Conservation (phyloP, 2,329 filamentous ascomycete genomes). For the Aspergillus sp. region DNA sequence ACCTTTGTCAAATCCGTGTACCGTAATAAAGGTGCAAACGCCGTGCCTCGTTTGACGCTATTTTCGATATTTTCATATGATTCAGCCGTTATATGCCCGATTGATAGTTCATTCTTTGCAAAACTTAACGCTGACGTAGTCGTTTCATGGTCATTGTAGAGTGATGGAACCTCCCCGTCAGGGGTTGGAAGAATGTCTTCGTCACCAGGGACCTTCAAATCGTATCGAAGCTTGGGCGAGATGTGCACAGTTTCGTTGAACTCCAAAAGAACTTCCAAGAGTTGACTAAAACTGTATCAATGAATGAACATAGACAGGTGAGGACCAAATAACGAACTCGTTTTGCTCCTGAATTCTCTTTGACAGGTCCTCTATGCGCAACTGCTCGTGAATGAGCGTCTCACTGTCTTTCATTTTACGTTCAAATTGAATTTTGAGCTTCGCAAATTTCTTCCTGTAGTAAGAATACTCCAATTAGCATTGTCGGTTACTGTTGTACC, state of each 20-base stretch:
- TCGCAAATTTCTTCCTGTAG: conserved; percentile 78
- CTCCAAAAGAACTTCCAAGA: conserved; percentile 85
- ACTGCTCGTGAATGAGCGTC: conserved; percentile 70
- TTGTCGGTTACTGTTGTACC: neutral
- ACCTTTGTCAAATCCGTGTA: conserved; percentile 34
- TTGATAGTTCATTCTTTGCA: conserved; percentile 38
- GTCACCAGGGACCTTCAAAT: conserved; percentile 55
- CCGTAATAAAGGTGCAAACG: conserved; percentile 38
- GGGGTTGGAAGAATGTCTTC: conserved; percentile 51
- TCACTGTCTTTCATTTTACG: conserved; percentile 73
- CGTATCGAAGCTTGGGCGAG: conserved; percentile 70
- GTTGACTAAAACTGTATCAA: conserved; percentile 60
- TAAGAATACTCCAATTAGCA: conserved; percentile 10
- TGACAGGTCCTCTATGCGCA: conserved; percentile 75
- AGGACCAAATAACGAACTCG: conserved; percentile 64
- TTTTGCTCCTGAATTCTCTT: conserved; percentile 87
- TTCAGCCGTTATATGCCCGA: conserved; percentile 35
- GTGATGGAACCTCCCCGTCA: conserved; percentile 38
- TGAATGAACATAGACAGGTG: neutral
- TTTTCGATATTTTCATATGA: conserved; percentile 42
- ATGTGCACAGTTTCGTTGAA: conserved; percentile 84
- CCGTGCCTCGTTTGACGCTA: conserved; percentile 37
- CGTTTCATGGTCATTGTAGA: conserved; percentile 30
- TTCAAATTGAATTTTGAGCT: conserved; percentile 79
- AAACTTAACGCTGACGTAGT: conserved; percentile 39